A percentile compares a stretch with the other conserved stretches of the same genome.
Conservation (phyloP, 306 rosid species). For the Phaseolus lunatus region DNA sequence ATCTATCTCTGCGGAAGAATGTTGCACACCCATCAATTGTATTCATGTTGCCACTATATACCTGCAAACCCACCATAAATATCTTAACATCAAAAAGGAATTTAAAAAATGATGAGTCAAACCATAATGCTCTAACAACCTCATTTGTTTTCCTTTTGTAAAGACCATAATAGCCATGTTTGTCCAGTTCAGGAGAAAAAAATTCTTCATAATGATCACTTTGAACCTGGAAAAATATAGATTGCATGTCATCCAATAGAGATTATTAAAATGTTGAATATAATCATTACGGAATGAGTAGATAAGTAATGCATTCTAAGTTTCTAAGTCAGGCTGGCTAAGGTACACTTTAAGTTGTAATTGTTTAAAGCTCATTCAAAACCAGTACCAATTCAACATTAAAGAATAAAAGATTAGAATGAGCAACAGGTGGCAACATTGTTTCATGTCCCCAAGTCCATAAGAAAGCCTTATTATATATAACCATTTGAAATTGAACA, state of each 20-base stretch:
- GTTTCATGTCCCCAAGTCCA: background rate
- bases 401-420: background rate
- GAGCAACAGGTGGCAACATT: constrained; percentile 4
- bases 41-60: constrained; percentile 66
- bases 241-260: constrained; percentile 35
- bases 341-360: too few relatives aligned
- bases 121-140: constrained; percentile 55
- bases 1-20: constrained; percentile 98
- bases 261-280: background rate
- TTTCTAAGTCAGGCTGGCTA: too few relatives aligned
- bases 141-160: constrained; percentile 95
- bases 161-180: constrained; percentile 93
- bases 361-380: constrained; percentile 23
- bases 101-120: background rate
- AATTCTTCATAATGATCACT: constrained; percentile 90
- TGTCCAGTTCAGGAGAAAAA: constrained; percentile 95
- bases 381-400: constrained; percentile 29
- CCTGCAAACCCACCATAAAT: constrained; percentile 57
- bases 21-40: constrained; percentile 99
- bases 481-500: constrained; percentile 24
- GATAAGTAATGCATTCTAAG: constrained; percentile 9
- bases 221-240: constrained; percentile 71
- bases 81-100: constrained; percentile 18
- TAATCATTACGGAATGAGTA: constrained; percentile 7
- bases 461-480: constrained; percentile 12